Conservation (phyloP, 2,329 filamentous ascomycete species). For the Ophiocordyceps camponoti-floridani region DNA sequence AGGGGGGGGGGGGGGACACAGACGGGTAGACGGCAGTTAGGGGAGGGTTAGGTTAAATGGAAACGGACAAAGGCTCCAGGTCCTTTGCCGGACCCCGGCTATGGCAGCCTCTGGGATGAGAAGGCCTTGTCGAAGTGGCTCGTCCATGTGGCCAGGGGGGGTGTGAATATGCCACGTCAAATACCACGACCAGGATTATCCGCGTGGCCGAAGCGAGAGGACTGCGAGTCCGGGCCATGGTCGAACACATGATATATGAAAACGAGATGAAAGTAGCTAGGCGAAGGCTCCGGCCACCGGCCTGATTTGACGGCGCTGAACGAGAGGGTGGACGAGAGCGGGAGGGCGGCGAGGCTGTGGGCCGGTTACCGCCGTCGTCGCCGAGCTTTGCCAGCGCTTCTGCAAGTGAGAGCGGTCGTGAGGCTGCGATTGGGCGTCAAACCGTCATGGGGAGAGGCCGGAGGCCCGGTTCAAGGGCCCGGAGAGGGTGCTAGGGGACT, state of each 20-base stretch:
- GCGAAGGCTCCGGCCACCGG: constrained; percentile 4
- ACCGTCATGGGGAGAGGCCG: constrained; percentile 1
- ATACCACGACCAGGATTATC: constrained; percentile 3
- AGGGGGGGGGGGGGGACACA: neutral
- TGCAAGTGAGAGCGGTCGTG: constrained; percentile 12
- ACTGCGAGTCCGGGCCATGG: neutral
- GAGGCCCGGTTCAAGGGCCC: constrained; percentile 4
- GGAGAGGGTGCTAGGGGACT: neutral
- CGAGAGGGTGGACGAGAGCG: neutral
- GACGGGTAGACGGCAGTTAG: neutral
- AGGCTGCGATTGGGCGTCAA: constrained; percentile 17
- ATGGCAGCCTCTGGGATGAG: no score
- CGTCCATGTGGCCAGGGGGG: neutral
- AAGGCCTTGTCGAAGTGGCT: neutral
- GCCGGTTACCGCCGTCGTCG: constrained; percentile 2
- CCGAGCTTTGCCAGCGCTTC: constrained; percentile 7
- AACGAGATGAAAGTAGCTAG: neutral
- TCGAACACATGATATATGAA: neutral
- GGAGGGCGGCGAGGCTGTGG: neutral
- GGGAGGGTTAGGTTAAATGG: neutral
- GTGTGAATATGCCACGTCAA: constrained; percentile 2
- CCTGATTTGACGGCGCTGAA: constrained; percentile 2
- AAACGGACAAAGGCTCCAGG: neutral
- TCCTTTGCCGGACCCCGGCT: neutral
- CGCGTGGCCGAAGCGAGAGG: neutral